Evolutionary conservation across 768 basidiomycete genomes (phyloP), one percentile per base, ranked within the genome.

Genomic region (Tulasnella sp.): DNA sequence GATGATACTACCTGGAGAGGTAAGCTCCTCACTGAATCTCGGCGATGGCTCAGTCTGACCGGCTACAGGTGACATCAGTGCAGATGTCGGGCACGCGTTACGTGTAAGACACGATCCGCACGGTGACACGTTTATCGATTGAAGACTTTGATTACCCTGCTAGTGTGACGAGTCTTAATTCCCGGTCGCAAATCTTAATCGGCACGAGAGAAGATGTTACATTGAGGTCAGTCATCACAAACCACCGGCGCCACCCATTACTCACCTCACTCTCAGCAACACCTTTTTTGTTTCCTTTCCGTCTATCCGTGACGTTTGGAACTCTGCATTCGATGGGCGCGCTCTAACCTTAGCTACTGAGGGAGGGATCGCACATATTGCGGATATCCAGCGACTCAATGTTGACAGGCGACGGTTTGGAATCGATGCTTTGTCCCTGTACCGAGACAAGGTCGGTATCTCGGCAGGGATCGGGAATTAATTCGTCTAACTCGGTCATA

Each of bases 311-410:
- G 79, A 80, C 46, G 74, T 80, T 46, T 80, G 79, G 79, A 58
- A 73, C 34, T 80, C 79, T 28, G 34, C 74, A 22, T 80, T 80
- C 37, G 79, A 80, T 34, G 79, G 79, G 48, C 31, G 37, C 16
- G 24, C 79, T 31, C 40, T 80, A 18, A 46, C 72, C 14, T 46
- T 80, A n/a, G 79, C 72, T 14, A 80, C 72, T 9, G 72, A 80
- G 42, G 48, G 74, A 42, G 79, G 79, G 20, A 46, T 80, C 18
- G 79, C 69, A 18, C 72, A 75, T 48, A 73, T 80, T 31, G 42
- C 34, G 7, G 42, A 44, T 28, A 31, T 80, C 9, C 42, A 40
- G 24, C 42, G 22, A 16, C 72, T 60, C n/a, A 46, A 48, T 46
- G 46, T 80, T 12, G 79, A 80, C 40, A 58, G 20, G 40, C 69